Evolutionary conservation across 106 monocot genomes (phyloP).

Genomic region (Allium cepa): DNA sequence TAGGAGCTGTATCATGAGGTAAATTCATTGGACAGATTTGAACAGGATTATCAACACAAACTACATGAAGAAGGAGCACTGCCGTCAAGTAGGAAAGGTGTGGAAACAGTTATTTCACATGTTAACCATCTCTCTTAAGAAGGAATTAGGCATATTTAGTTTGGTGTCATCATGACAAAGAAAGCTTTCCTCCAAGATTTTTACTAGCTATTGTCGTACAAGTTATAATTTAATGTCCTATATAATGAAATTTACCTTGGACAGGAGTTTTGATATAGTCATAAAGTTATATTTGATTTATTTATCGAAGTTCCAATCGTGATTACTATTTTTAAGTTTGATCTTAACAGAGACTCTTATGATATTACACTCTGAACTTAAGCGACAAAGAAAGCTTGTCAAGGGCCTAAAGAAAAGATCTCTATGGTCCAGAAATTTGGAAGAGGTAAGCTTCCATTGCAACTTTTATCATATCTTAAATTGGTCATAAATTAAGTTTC

Average conservation of each 20-base stretch:
- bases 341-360: slow-evolving; percentile 32
- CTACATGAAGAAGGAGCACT: slow-evolving; percentile 55
- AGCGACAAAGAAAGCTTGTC: slow-evolving; percentile 67
- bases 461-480: background rate
- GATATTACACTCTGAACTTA: slow-evolving; percentile 56
- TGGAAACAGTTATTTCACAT: background rate
- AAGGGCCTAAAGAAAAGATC: slow-evolving; percentile 80
- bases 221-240: background rate
- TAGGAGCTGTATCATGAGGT: slow-evolving; percentile 88
- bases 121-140: background rate
- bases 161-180: background rate
- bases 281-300: no score
- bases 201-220: no score
- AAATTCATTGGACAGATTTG: slow-evolving; percentile 67
- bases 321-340: background rate
- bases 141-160: background rate
- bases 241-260: no score
- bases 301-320: no score
- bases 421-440: slow-evolving; percentile 69
- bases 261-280: no score
- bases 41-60: slow-evolving; percentile 58
- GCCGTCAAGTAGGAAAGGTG: slow-evolving; percentile 44
- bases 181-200: background rate
- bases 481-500: background rate
- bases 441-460: slow-evolving; percentile 40